Evolutionary conservation across 768 basidiomycete genomes (phyloP).

Genomic region (Leucocoprinus leucothites): DNA sequence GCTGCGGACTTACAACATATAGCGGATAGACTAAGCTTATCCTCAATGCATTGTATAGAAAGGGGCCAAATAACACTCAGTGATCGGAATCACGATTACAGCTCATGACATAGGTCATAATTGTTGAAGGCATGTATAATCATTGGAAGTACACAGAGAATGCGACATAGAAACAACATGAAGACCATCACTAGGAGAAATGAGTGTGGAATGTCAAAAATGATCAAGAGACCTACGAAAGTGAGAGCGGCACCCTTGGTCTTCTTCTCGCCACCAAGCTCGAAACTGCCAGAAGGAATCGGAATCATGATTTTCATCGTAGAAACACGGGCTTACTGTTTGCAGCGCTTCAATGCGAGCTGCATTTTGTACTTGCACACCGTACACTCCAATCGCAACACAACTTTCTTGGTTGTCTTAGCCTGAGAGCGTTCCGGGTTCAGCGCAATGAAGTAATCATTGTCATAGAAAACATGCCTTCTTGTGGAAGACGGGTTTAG

Average conservation of each 20-base stretch:
- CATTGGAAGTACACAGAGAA: constrained; percentile 23
- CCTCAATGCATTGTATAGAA: too few species aligned
- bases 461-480: constrained; percentile 54
- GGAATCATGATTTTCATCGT: not conserved
- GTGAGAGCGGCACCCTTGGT: constrained; percentile 94
- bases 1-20: too few species aligned
- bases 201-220: not conserved
- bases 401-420: constrained; percentile 99
- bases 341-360: constrained; percentile 95
- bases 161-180: constrained; percentile 19
- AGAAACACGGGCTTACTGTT: constrained; percentile 67
- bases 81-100: not conserved
- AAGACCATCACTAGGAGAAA: constrained; percentile 20
- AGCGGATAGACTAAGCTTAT: too few species aligned
- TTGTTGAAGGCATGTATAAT: constrained; percentile 20
- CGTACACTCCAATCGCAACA: constrained; percentile 96
- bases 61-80: too few species aligned
- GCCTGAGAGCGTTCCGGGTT: constrained; percentile 46
- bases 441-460: not conserved
- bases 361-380: constrained; percentile 99
- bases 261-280: constrained; percentile 99
- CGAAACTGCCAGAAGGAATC: constrained; percentile 61
- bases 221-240: constrained; percentile 64
- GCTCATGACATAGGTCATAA: not conserved
- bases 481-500: constrained; percentile 99